Evolutionary conservation across 345 rosid genomes (phyloP), one percentile per base, ranked within the genome.

Genomic region (Moricandia moricandioides): DNA sequence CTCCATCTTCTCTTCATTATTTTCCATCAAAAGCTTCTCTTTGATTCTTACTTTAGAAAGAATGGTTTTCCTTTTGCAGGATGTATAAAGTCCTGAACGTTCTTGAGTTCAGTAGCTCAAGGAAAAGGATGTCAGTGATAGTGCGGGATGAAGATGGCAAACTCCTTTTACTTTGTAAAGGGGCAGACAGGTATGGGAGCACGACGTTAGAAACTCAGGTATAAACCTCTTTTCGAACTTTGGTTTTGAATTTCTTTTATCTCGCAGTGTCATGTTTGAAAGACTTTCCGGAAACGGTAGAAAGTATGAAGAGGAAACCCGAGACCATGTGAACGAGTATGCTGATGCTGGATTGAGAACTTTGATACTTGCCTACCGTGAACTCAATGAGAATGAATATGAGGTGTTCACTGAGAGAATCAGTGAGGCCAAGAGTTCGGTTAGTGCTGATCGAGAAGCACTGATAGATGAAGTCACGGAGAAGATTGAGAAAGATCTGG

Each of bases 261-360:
- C 3, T 2, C 3, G 18, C 85, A 94, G 98, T 86, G 95, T 94
- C 49, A 91, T 94, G 92, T 88, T 87, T 65, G 97, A 88, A 85
- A 94, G 97, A 84, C 91, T 94, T 80, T 76, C 90, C 8, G 76
- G 80, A 74, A 81, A 72, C 68, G 90, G 92, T 69, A 78, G 81
- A 70, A 82, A 78, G 74, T 87, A 84, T 77, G 88, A 90, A 83
- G 85, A 78, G 67, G 86, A 82, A 66, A 94, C 98, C 14, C 79
- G 21, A 82, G 88, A 84, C 54, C 96, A 94, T 76, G 86, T 89
- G 81, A 87, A 87, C 59, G 95, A 88, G 80, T 94, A 94, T 86
- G 97, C 98, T 75, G 97, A 94, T 82, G 89, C 97, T 33, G 98
- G 98, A 72, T 80, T 94, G 78, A 85, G 98, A 84, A 94, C 98